Evolutionary conservation across 306 rosid genomes (phyloP).

Genomic region (Senna siamea): DNA sequence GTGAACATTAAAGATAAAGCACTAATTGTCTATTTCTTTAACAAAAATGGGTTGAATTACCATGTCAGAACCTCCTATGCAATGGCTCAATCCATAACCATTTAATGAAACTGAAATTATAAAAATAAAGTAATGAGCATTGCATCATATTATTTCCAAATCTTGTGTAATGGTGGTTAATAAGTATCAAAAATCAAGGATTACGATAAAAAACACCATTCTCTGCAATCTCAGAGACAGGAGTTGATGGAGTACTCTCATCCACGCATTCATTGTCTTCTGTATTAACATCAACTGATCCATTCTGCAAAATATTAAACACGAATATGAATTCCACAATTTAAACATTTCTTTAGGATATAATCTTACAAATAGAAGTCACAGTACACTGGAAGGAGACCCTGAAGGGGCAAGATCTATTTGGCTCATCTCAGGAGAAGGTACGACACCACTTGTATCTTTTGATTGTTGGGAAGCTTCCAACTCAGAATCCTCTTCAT

Average conservation of each 20-base stretch:
- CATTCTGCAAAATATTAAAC: conserved; percentile 41
- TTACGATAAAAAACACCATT: conserved; percentile 51
- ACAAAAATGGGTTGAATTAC: conserved; percentile 37
- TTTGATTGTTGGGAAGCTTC: conserved; percentile 35
- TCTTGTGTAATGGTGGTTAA: neutral
- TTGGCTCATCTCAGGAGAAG: conserved; percentile 41
- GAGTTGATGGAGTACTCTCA: conserved; percentile 50
- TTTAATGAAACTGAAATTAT: conserved; percentile 51
- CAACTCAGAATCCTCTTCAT: conserved; percentile 30
- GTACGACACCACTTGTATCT: conserved; percentile 35
- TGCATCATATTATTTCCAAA: conserved; percentile 20
- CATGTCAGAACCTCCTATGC: conserved; percentile 46
- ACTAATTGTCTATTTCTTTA: conserved; percentile 2
- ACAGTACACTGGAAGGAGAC: conserved; percentile 52
- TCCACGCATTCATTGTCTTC: conserved; percentile 51
- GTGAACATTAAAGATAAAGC: neutral
- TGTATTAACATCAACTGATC: conserved; percentile 48
- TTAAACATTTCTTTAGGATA: conserved; percentile 11
- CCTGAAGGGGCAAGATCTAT: conserved; percentile 41
- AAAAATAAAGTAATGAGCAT: conserved; percentile 24
- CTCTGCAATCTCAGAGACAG: conserved; percentile 46
- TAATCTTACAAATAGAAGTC: conserved; percentile 30
- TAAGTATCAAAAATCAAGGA: conserved; percentile 27
- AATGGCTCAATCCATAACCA: conserved; percentile 39
- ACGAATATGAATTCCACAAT: conserved; percentile 2